These are phyloP conservation scores for Metschnikowia cubensis DNA, from an alignment of 805 yeast species.

Conservation along the genomic window DNA sequence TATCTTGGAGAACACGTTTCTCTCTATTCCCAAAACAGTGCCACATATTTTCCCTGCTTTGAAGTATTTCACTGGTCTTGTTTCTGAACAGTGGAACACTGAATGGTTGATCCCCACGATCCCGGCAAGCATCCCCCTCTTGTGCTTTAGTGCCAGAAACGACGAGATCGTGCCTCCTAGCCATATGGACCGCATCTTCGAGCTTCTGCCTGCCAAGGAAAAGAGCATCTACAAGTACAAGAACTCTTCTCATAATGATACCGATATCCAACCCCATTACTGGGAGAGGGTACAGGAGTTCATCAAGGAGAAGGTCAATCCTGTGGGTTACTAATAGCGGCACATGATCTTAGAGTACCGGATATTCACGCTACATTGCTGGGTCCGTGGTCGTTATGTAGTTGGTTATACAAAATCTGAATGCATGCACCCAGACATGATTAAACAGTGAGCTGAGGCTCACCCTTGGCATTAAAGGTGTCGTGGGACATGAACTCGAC, in stretches of 20 bases:
- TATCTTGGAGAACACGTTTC: slow-evolving; percentile 82
- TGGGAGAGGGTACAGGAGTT: slow-evolving; percentile 71
- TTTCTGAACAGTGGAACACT: slow-evolving; percentile 82
- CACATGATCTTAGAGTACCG: not conserved
- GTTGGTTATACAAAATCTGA: slow-evolving; percentile 14
- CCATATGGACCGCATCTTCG: slow-evolving; percentile 67
- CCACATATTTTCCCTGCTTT: slow-evolving; percentile 72
- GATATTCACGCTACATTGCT: not conserved
- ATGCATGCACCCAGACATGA: slow-evolving; percentile 5
- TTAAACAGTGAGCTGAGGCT: slow-evolving; percentile 20
- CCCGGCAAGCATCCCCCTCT: slow-evolving; percentile 54
- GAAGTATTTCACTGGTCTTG: slow-evolving; percentile 50
- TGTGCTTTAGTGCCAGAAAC: slow-evolving; percentile 65
- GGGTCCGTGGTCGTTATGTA: slow-evolving; percentile 15
- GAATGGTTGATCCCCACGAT: slow-evolving; percentile 56
- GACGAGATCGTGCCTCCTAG: slow-evolving; percentile 92
- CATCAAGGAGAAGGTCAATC: slow-evolving; percentile 41
- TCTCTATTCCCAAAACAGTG: slow-evolving; percentile 66
- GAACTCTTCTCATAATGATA: slow-evolving; percentile 77
- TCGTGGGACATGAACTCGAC: slow-evolving; percentile 78
- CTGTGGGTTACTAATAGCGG: slow-evolving; percentile 24
- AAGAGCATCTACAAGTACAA: slow-evolving; percentile 55
- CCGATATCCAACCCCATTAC: slow-evolving; percentile 68
- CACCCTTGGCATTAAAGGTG: slow-evolving; percentile 41
- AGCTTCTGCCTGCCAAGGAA: slow-evolving; percentile 43